Conservation (phyloP, 106 monocot genomes). For the Allium fistulosum region DNA sequence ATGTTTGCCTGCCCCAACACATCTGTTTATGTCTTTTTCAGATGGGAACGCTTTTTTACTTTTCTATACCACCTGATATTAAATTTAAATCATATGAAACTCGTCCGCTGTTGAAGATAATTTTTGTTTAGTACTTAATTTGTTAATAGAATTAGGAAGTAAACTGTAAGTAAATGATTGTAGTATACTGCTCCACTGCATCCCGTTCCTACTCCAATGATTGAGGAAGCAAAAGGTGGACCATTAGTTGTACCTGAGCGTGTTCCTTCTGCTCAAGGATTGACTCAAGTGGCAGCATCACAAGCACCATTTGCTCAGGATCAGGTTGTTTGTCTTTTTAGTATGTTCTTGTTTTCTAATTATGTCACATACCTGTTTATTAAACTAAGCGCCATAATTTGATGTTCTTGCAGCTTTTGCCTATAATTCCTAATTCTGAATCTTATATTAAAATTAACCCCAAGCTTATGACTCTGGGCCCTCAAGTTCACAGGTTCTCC, state of each 20-base stretch:
- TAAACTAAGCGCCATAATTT: no score
- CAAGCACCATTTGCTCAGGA: slow-evolving; percentile 63
- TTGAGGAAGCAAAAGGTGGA: slow-evolving; percentile 75
- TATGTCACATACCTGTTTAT: no score
- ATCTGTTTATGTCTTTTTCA: no score
- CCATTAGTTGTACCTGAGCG: slow-evolving; percentile 66
- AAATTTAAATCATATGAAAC: no score
- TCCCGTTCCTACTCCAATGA: slow-evolving; percentile 38
- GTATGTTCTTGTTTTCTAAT: no score
- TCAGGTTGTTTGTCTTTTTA: slow-evolving; percentile 40
- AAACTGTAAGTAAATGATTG: not conserved
- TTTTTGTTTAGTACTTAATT: no score
- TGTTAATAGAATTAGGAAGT: no score
- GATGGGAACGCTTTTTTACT: no score
- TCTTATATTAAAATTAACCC: slow-evolving; percentile 72
- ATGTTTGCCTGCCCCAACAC: no score
- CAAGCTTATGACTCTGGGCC: slow-evolving; percentile 69
- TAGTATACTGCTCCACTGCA: slow-evolving; percentile 68
- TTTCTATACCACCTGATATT: no score
- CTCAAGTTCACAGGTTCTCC: slow-evolving; percentile 70
- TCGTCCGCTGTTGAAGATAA: no score
- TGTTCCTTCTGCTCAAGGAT: slow-evolving; percentile 46
- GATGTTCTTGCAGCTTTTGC: slow-evolving; percentile 41
- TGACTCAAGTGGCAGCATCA: slow-evolving; percentile 49
- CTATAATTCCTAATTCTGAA: slow-evolving; percentile 49